Evolutionary conservation across 257 asterid genomes (phyloP).

Genomic region (Fraxinus anomala): DNA sequence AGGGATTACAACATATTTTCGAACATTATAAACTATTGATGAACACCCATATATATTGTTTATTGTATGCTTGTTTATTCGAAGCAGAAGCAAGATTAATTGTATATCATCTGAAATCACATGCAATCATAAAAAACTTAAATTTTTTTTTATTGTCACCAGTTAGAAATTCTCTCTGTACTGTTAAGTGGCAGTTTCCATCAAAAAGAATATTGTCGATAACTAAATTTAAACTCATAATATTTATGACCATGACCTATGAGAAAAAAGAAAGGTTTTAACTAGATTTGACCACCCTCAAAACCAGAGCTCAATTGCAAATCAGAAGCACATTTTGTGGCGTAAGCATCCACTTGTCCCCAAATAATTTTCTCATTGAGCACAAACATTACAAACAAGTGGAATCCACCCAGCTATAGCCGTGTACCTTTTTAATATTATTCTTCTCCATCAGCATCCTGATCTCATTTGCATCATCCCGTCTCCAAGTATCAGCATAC

Average conservation of each 20-base stretch:
- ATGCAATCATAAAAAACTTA: no score
- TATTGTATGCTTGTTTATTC: background rate
- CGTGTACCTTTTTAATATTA: conserved; percentile 55
- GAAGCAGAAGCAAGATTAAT: background rate
- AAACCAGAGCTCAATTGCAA: background rate
- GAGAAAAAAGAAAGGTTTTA: background rate
- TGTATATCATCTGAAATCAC: background rate
- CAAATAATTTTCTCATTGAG: background rate
- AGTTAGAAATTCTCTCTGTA: no score
- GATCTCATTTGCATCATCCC: conserved; percentile 76
- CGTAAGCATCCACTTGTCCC: background rate
- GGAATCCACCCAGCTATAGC: conserved; percentile 63
- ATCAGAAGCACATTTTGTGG: background rate
- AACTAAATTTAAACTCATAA: no score
- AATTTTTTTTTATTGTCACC: no score
- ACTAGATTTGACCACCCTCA: background rate
- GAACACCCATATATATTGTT: background rate
- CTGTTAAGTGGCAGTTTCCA: background rate
- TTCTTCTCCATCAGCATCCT: conserved; percentile 63
- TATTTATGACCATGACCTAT: background rate
- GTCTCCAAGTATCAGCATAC: conserved; percentile 70
- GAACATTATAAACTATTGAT: background rate
- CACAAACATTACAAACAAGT: conserved; percentile 29
- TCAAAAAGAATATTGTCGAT: no score
- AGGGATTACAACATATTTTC: background rate